These are phyloP conservation scores for Cladophialophora yegresii DNA, from an alignment of 2,329 filamentous ascomycete genomes.

Conservation along the genomic window DNA sequence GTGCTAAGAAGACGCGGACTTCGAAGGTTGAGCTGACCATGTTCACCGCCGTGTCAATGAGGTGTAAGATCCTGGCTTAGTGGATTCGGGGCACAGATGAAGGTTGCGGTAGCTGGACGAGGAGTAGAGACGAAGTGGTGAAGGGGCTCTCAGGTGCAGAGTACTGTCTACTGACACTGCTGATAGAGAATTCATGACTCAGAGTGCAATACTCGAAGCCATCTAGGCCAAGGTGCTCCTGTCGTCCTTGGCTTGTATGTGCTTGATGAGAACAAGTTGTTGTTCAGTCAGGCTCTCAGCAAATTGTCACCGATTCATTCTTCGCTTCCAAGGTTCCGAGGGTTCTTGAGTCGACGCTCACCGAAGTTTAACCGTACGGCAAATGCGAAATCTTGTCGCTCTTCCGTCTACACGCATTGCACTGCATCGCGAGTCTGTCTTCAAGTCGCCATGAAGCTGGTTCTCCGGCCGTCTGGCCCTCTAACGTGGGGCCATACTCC, in stretches of 20 bases:
- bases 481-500: constrained; percentile 36
- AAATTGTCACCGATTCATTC: background rate
- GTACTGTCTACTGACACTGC: background rate
- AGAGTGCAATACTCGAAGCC: background rate
- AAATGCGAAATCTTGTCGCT: background rate
- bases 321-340: too few species aligned
- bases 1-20: too few species aligned
- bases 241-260: background rate
- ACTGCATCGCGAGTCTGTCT: background rate
- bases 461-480: constrained; percentile 20
- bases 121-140: background rate
- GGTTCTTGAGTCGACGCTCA: background rate
- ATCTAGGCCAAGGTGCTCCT: background rate
- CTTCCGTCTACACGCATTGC: background rate
- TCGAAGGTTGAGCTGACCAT: too few species aligned
- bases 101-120: background rate
- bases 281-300: background rate
- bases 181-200: background rate
- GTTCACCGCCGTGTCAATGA: too few species aligned
- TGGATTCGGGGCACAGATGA: background rate
- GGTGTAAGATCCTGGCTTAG: too few species aligned
- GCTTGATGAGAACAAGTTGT: background rate
- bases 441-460: constrained; percentile 21
- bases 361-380: background rate
- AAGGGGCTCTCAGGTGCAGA: background rate